Evolutionary conservation across 768 basidiomycete genomes (phyloP), one percentile per base, ranked within the genome.

Genomic region (Plicaturopsis crispa): DNA sequence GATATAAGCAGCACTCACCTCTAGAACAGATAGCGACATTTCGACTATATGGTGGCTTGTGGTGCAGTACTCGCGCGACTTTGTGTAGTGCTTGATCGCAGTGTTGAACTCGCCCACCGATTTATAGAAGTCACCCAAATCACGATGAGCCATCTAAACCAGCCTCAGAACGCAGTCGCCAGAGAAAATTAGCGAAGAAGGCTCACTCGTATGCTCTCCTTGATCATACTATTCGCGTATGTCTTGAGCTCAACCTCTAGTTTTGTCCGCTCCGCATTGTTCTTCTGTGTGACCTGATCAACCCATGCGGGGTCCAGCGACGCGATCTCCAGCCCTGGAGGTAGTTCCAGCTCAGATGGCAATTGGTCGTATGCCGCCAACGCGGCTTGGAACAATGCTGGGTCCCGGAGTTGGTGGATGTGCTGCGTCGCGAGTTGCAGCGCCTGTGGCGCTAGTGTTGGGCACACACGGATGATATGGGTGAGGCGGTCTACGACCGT

Each of bases 221-320:
- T 98, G 69, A 98, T 96, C 81, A 97, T 84, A 57, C 96, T 98
- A 50, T 87, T 92, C 47, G 80, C 73, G 54, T 97, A 97, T 8
- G 84, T 88, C 73, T 91, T 93, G 53, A 97, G 67, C 57, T 98
- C 94, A 4, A 92, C 84, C 63, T 96, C 93, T 41, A 96, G 65
- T 56, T 84, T 88, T n/a, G 72, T 74, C 42, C 68, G 69, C 53
- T 93, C 89, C n/a, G 73, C 72, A 44, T 69, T 63, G 50, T 85
- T 89, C 58, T 72, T 77, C 43, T 72, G 66, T 31, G 66, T 64
- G 20, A 64, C 72, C 48, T 81, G 75, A 31, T 92, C 85, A 13
- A 78, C 60, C 92, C 90, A 96, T 8, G 63, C 67, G 39, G 69
- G 63, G 52, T 93, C 81, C 20, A 82, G 51, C 31, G 61, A 52